These are phyloP conservation scores for Suillus fuscotomentosus DNA, from an alignment of 768 basidiomycete genomes.

Conservation along the genomic window DNA sequence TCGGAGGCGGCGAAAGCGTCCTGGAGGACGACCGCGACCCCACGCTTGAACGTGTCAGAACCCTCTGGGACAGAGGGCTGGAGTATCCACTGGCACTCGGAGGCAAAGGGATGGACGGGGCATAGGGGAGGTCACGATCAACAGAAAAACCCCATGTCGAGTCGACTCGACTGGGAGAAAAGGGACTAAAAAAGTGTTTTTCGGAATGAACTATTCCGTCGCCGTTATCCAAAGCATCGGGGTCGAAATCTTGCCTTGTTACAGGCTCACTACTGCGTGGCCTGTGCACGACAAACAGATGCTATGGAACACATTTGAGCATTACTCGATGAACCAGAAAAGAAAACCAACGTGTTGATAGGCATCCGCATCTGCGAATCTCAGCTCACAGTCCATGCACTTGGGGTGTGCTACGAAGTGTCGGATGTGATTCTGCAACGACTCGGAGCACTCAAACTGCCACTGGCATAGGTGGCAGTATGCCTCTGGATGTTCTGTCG, in stretches of 20 bases:
- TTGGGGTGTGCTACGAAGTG: conserved; percentile 45
- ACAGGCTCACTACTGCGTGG: conserved; percentile 7
- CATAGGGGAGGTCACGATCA: conserved; percentile 17
- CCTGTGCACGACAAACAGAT: conserved; percentile 27
- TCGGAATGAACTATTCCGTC: neutral
- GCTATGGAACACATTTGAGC: conserved; percentile 12
- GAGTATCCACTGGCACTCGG: conserved; percentile 29
- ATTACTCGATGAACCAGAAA: neutral
- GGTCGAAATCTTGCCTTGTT: neutral
- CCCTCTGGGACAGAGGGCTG: conserved; percentile 28
- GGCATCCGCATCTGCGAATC: conserved; percentile 38
- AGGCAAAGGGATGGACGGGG: conserved; percentile 30
- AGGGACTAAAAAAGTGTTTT: conserved; percentile 7
- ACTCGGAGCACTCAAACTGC: conserved; percentile 37
- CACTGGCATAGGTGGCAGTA: conserved; percentile 37
- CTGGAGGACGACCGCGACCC: conserved; percentile 11
- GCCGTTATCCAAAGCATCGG: conserved; percentile 2
- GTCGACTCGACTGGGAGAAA: conserved; percentile 14
- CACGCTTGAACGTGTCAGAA: conserved; percentile 3
- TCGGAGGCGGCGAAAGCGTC: conserved; percentile 2
- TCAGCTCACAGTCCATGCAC: conserved; percentile 40
- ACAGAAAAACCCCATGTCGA: conserved; percentile 24
- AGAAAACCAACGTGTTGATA: conserved; percentile 34
- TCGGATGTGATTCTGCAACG: conserved; percentile 39
- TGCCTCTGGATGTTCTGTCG: conserved; percentile 29